Conservation (phyloP, 148 eudicot species). For the Vaccinium macrocarpon region DNA sequence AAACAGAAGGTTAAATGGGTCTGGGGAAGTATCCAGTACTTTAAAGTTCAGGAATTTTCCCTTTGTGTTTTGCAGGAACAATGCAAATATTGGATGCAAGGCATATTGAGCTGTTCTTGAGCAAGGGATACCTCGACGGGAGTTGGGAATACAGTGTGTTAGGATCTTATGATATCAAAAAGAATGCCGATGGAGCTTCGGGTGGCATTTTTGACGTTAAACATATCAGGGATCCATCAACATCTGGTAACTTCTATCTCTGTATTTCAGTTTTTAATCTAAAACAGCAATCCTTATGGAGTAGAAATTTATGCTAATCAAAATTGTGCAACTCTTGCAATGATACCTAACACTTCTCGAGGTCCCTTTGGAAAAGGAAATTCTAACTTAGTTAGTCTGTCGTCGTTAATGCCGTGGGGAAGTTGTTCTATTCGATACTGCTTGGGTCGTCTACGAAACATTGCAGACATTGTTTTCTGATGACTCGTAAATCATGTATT, state of each 20-base stretch:
- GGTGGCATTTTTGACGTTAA: slow-evolving; percentile 73
- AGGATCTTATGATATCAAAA: slow-evolving; percentile 61
- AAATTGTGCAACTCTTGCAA: neutral
- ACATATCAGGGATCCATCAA: slow-evolving; percentile 56
- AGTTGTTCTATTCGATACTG: neutral
- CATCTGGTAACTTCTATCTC: slow-evolving; percentile 51
- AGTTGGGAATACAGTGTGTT: slow-evolving; percentile 71
- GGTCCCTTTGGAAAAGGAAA: neutral
- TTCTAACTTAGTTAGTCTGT: neutral
- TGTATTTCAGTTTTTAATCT: neutral
- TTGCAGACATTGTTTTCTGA: neutral
- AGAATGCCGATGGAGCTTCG: slow-evolving; percentile 57
- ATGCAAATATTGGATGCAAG: slow-evolving; percentile 93
- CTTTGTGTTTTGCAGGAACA: slow-evolving; percentile 52
- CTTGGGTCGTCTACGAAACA: neutral
- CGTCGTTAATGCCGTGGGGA: neutral
- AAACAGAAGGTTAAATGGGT: neutral
- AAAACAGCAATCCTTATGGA: neutral
- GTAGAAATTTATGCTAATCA: neutral
- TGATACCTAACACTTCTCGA: neutral
- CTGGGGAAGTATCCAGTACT: neutral
- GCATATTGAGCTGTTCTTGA: slow-evolving; percentile 81
- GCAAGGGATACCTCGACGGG: slow-evolving; percentile 56
- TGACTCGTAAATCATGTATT: neutral
- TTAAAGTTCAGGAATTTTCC: neutral